Base-by-base conservation (phyloP, 2,329 filamentous ascomycete genomes). In the Rutstroemia sydowiana region DNA sequence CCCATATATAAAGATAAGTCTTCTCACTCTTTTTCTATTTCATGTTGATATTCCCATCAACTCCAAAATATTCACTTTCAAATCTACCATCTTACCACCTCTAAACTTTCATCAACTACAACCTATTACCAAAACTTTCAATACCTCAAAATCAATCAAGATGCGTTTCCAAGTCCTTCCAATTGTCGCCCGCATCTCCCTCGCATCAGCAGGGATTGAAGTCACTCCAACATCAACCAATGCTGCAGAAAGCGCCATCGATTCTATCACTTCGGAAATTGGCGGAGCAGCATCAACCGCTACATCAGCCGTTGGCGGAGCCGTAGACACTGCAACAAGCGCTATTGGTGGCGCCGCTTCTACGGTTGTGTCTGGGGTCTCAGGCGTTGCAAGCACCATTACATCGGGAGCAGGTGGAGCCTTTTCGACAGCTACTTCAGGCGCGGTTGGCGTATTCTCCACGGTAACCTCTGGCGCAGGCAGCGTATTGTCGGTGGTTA, bases 81-180 rank as follows among this genome's bases (percentile, higher is more conserved):
- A 9, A 39, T 28, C 16, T 14, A 10, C 41, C 14, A 51, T 23
- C 45, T 16, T n/a, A n/a, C n/a, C n/a, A n/a, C n/a, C n/a, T n/a
- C n/a, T n/a, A n/a, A n/a, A n/a, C n/a, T n/a, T 23, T 9, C 16
- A 39, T 20, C 5, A 39, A 39, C 14, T 21, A 39, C 36, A 16
- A 39, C 20, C 20, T 20, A 16, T 10, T 16, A 39, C 20, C 20
- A 9, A 39, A 9, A 9, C 36, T 10, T n/a, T 39, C 23, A 26
- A 26, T 8, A 26, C 4, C 4, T 20, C 36, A 2, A n/a, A 39
- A 3, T 11, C 26, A 16, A 6, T 52, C 43, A 37, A 26, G 21
- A 52, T 52, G 50, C 50, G 44, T 48, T 41, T 42, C 30, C 44
- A 52, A 52, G 13, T 48, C 30, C 44, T 52, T 18, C 50, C 44